Conservation (phyloP, 73 alveolate genomes). For the Vitrella brassicaformis region DNA sequence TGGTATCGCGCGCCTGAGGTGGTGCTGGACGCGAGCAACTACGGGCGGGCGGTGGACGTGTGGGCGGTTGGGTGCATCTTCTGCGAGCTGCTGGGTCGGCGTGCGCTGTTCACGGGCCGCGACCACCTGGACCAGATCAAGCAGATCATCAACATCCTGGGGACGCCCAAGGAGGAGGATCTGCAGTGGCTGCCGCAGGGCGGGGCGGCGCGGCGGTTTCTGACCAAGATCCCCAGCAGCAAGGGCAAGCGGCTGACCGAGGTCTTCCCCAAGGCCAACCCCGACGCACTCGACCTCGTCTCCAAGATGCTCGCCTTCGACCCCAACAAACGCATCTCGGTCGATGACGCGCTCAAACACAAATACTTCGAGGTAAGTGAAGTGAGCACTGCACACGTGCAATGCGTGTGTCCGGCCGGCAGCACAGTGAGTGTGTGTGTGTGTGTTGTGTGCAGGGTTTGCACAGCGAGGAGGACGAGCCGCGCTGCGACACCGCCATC, state of each 20-base stretch:
- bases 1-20: constrained; percentile 83
- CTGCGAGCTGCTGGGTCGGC: constrained; percentile 68
- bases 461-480: constrained; percentile 69
- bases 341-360: constrained; percentile 51
- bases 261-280: constrained; percentile 43
- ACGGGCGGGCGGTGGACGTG: constrained; percentile 58
- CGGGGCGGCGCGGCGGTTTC: constrained; percentile 67
- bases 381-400: not conserved
- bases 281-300: constrained; percentile 52
- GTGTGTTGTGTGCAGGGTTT: constrained; percentile 3
- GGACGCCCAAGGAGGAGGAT: constrained; percentile 72
- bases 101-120: constrained; percentile 72
- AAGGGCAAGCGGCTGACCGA: constrained; percentile 49
- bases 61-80: constrained; percentile 77
- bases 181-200: constrained; percentile 62
- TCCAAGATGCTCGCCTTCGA: constrained; percentile 52
- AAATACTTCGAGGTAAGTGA: constrained; percentile 43
- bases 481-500: constrained; percentile 46
- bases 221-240: constrained; percentile 50
- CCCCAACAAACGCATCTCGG: constrained; percentile 54
- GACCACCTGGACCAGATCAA: constrained; percentile 71
- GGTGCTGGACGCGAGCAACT: constrained; percentile 60
- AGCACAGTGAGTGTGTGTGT: not conserved
- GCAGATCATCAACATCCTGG: constrained; percentile 49
- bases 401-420: not conserved